These are phyloP conservation scores for Coelastrella sp. DNA, from an alignment of 139 green algal genomes.

Conservation along the genomic window DNA sequence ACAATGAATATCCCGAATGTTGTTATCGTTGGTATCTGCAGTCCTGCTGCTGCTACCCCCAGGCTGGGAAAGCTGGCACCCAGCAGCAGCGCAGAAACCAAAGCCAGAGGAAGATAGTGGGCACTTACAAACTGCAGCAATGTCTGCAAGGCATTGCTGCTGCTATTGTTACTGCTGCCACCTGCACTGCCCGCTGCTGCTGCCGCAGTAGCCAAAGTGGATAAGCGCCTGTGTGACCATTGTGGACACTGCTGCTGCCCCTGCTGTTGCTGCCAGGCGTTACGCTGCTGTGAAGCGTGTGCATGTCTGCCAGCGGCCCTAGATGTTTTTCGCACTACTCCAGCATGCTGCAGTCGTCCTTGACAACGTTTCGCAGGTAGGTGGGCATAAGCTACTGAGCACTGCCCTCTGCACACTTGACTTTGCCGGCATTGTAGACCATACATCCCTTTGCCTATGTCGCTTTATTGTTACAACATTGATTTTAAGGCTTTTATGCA, in stretches of 20 bases:
- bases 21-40: conserved; percentile 42
- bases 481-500: too few relatives aligned
- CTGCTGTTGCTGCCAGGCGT: background rate
- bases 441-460: too few relatives aligned
- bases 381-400: too few relatives aligned
- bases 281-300: background rate
- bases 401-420: too few relatives aligned
- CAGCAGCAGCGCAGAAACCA: conserved; percentile 41
- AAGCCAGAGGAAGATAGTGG: conserved; percentile 53
- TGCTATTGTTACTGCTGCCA: background rate
- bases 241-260: background rate
- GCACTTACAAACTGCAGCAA: background rate
- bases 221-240: background rate
- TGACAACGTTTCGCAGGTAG: too few relatives aligned
- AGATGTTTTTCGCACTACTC: too few relatives aligned
- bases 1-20: conserved; percentile 55
- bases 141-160: background rate
- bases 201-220: background rate
- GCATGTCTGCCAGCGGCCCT: background rate
- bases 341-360: too few relatives aligned
- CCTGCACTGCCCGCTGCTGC: background rate
- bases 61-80: background rate
- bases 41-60: conserved; percentile 39
- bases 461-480: too few relatives aligned
- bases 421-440: too few relatives aligned